Conservation (phyloP, 2,329 filamentous ascomycete species). For the Cercospora brassicicola region DNA sequence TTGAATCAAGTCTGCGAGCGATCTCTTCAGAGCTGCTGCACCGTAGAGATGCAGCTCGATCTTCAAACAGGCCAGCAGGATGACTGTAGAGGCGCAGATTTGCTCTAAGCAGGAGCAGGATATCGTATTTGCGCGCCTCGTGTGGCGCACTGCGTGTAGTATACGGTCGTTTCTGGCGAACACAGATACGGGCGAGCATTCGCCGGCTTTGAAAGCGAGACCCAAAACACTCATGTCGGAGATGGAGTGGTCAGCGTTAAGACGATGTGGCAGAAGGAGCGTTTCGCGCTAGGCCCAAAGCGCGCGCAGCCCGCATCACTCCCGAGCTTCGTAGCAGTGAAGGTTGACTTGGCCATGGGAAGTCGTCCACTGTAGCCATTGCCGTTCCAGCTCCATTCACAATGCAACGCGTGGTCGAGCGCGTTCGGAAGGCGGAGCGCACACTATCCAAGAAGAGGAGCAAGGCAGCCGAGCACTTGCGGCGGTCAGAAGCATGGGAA, state of each 20-base stretch:
- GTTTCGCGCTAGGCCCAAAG: neutral
- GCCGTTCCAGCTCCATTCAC: neutral
- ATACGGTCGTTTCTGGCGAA: neutral
- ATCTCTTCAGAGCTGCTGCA: constrained; percentile 6
- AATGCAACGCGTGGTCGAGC: constrained; percentile 25
- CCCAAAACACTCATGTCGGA: neutral
- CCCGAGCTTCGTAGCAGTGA: neutral
- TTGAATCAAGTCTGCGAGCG: neutral
- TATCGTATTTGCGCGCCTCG: neutral
- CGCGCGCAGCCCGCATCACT: neutral
- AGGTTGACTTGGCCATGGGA: neutral
- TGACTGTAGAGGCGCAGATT: constrained; percentile 10
- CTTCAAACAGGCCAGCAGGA: constrained; percentile 5
- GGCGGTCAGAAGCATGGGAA: constrained; percentile 34
- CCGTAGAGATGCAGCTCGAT: constrained; percentile 3
- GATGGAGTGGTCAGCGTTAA: neutral
- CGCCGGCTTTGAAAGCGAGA: neutral
- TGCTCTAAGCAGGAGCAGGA: neutral
- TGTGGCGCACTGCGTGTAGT: neutral
- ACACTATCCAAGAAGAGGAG: constrained; percentile 12
- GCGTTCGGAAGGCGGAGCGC: constrained; percentile 18
- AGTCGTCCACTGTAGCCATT: neutral
- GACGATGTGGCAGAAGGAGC: neutral
- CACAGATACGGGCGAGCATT: neutral
- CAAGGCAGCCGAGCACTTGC: constrained; percentile 10